Base-by-base conservation (phyloP, 1,284 basidiomycete species). In the Lignosus rhinocerotis region DNA sequence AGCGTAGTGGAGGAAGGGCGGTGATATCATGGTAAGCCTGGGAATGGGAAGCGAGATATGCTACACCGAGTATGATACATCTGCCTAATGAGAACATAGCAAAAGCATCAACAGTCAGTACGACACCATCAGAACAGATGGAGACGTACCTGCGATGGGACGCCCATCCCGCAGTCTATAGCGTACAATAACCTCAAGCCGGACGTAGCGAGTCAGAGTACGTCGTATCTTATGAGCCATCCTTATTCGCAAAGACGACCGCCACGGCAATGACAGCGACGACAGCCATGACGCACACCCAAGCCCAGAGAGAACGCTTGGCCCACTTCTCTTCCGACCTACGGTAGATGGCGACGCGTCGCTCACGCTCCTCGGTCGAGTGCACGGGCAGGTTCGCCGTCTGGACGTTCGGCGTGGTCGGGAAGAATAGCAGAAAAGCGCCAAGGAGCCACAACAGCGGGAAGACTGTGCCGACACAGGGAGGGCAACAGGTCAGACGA, bases 391-490 rank as follows among this genome's bases (percentile, higher is more conserved):
- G 50, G 46, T 36, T 43, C 42, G 57, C 52, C 12, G 50, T 55
- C 38, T 61, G 57, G 16, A 41, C 36, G 33, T 42, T 47, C 55
- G 60, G 56, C 50, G 45, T 49, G 16, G 55, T 58, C 30, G 62
- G 60, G n/a, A 6, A 19, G 31, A 53, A 58, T 38, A 59, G 41
- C 6, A 60, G 6, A n/a, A 42, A 42, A 21, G 43, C 49, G 46
- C 62, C 62, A 33, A 38, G 38, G 34, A 59, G 48, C 62, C 62
- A 64, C n/a, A 61, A 36, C 1, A 61, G 33, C 16, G 62, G 62
- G 38, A 51, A 58, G 41, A 53, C 62, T 64, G 31, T 21, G 32
- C 16, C 17, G 12, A 6, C 19, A 19, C 16, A 32, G 42, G 19
- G 41, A 41, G 10, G 6, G 16, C 38, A 17, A 38, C 21, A 32